Percentiles rank a stretch among this genome's conserved stretches.
Evolutionary conservation across 2,329 filamentous ascomycete genomes (phyloP).

Genomic region (Diplodia corticola): DNA sequence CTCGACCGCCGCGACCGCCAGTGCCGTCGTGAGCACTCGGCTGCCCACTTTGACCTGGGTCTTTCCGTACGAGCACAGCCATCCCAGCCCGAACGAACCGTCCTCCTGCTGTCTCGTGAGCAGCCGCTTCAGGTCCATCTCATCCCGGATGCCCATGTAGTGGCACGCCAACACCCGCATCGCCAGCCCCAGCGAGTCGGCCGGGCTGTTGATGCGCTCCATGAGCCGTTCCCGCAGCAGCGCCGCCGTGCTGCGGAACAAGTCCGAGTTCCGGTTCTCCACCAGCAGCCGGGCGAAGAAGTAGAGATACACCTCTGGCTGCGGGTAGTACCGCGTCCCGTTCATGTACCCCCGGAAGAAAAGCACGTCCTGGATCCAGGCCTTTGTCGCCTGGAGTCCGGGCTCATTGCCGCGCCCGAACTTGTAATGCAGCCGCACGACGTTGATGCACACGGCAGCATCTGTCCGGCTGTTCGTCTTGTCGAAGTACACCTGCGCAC

Average conservation of each 20-base stretch:
- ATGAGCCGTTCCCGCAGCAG: conserved; percentile 29
- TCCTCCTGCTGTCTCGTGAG: conserved; percentile 35
- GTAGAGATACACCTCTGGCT: conserved; percentile 37
- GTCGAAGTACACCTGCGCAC: conserved; percentile 36
- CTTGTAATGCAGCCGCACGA: conserved; percentile 36
- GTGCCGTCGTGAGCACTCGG: conserved; percentile 29
- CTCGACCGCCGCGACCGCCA: conserved; percentile 30
- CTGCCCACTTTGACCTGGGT: conserved; percentile 28
- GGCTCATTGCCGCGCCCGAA: conserved; percentile 31
- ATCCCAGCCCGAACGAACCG: conserved; percentile 38
- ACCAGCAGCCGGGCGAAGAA: conserved; percentile 32
- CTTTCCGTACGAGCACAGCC: conserved; percentile 29
- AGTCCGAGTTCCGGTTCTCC: conserved; percentile 27
- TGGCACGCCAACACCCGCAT: conserved; percentile 35
- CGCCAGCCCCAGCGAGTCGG: conserved; percentile 32
- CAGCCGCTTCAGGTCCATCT: conserved; percentile 27
- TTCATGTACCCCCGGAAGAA: conserved; percentile 32
- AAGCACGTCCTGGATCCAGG: conserved; percentile 29
- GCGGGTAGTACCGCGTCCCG: conserved; percentile 37
- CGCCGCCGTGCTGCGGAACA: conserved; percentile 28
- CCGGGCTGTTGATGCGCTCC: conserved; percentile 30
- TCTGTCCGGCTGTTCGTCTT: conserved; percentile 30
- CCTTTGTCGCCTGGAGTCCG: conserved; percentile 29
- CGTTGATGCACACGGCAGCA: conserved; percentile 36
- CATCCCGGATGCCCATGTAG: conserved; percentile 28